A percentile compares a stretch with the other conserved stretches of the same genome.
phyloP scores from a whole-genome alignment of 805 yeast species.

The Debaryomyces hansenii region DNA sequence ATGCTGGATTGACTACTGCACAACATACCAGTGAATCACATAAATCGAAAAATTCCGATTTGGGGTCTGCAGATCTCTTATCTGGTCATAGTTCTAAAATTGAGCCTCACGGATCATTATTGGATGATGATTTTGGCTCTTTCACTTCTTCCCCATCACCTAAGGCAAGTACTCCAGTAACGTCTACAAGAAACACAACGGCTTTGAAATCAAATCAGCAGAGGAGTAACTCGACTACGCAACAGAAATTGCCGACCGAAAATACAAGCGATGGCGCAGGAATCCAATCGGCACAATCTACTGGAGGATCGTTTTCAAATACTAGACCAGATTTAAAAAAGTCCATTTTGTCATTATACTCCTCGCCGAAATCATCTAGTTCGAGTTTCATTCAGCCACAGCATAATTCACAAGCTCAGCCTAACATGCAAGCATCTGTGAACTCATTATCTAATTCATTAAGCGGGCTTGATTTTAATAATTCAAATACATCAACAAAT shows the following conservation, averaged over 20 bases:
- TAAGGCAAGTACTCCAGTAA: conserved; percentile 7
- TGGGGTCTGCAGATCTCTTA: not conserved
- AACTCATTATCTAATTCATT: conserved; percentile 22
- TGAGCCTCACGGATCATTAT: conserved; percentile 11
- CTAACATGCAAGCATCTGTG: conserved; percentile 1
- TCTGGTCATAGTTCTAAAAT: not conserved
- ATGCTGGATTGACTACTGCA: not conserved
- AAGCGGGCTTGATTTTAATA: conserved; percentile 20
- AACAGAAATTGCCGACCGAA: conserved; percentile 1
- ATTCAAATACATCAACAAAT: conserved; percentile 1
- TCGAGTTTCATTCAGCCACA: conserved; percentile 28
- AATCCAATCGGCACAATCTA: conserved; percentile 31
- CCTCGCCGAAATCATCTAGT: conserved; percentile 55
- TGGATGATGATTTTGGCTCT: conserved; percentile 45
- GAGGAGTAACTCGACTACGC: not conserved
- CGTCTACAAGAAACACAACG: conserved; percentile 8
- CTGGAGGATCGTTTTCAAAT: conserved; percentile 30
- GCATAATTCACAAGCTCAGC: not conserved
- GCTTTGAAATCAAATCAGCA: not conserved
- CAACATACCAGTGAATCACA: not conserved
- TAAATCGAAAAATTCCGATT: not conserved
- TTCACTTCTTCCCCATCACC: conserved; percentile 32
- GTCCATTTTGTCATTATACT: conserved; percentile 85
- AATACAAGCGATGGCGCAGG: not conserved
- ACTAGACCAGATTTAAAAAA: conserved; percentile 84